These are phyloP conservation scores for Blastocrithidia nonstop DNA, from an alignment of 208 protist species.

Conservation along the genomic window DNA sequence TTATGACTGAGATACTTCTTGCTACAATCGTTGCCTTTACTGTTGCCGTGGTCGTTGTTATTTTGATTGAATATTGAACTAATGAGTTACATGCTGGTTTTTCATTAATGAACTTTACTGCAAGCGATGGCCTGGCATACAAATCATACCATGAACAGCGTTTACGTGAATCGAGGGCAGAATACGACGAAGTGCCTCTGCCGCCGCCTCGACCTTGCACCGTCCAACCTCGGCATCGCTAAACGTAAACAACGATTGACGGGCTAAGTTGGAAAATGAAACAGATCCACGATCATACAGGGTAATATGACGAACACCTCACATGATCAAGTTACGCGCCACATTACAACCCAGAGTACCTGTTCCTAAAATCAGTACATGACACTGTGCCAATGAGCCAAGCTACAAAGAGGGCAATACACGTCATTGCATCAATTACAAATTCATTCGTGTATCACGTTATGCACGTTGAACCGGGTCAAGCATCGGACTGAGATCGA, in stretches of 20 bases:
- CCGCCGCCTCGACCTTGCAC: constrained; percentile 86
- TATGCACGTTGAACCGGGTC: constrained; percentile 69
- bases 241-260: constrained; percentile 76
- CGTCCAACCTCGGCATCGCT: constrained; percentile 57
- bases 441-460: constrained; percentile 74
- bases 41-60: too few species aligned
- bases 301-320: constrained; percentile 93
- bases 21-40: too few species aligned
- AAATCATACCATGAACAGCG: constrained; percentile 76
- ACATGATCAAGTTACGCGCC: constrained; percentile 90
- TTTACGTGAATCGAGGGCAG: constrained; percentile 59
- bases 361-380: constrained; percentile 90
- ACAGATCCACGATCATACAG: constrained; percentile 93
- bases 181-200: constrained; percentile 70
- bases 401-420: constrained; percentile 89
- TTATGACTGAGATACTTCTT: too few species aligned
- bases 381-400: constrained; percentile 59
- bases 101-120: too few species aligned
- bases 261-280: constrained; percentile 93
- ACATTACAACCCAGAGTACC: constrained; percentile 98
- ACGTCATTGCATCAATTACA: constrained; percentile 97
- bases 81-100: too few species aligned
- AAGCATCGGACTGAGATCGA: constrained; percentile 75
- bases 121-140: constrained; percentile 96
- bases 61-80: too few species aligned